Evolutionary conservation across 371 early-diverging fungal genomes (phyloP).

Genomic region (Mucor saturninus): DNA sequence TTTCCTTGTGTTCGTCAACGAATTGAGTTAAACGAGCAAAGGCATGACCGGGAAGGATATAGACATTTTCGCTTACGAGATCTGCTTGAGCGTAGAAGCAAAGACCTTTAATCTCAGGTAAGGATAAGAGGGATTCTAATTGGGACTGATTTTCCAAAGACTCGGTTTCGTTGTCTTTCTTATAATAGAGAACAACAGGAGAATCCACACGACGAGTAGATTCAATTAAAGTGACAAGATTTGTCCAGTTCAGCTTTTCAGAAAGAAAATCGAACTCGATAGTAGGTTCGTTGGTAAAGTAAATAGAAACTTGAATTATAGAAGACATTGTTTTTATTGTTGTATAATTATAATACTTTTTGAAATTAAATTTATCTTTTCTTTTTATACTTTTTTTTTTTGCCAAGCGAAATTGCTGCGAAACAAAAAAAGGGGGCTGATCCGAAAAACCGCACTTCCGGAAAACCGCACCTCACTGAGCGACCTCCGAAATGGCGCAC

Average conservation of each 20-base stretch:
- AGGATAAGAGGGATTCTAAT: background rate
- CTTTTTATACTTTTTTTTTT: too few species aligned
- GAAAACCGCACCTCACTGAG: too few species aligned
- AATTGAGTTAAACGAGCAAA: slow-evolving; percentile 10
- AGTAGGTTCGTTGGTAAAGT: background rate
- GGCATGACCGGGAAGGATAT: background rate
- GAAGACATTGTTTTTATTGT: background rate
- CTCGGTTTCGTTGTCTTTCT: background rate
- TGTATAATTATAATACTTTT: too few species aligned
- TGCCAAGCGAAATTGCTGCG: too few species aligned
- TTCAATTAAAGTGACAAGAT: slow-evolving; percentile 14
- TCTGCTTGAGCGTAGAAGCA: slow-evolving; percentile 4
- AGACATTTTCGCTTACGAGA: background rate
- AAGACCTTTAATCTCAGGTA: background rate
- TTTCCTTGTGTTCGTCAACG: background rate
- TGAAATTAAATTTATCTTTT: too few species aligned
- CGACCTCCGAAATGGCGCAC: background rate
- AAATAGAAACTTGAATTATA: slow-evolving; percentile 7
- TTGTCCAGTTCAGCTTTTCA: slow-evolving; percentile 23
- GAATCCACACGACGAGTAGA: background rate
- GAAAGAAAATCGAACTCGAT: slow-evolving; percentile 11
- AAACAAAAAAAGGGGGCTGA: too few species aligned
- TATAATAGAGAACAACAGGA: slow-evolving; percentile 21
- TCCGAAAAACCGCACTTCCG: too few species aligned
- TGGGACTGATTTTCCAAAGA: slow-evolving; percentile 10